Conservation (phyloP, 1,139 yeast genomes). For the Debaryomycetaceae sp. region DNA sequence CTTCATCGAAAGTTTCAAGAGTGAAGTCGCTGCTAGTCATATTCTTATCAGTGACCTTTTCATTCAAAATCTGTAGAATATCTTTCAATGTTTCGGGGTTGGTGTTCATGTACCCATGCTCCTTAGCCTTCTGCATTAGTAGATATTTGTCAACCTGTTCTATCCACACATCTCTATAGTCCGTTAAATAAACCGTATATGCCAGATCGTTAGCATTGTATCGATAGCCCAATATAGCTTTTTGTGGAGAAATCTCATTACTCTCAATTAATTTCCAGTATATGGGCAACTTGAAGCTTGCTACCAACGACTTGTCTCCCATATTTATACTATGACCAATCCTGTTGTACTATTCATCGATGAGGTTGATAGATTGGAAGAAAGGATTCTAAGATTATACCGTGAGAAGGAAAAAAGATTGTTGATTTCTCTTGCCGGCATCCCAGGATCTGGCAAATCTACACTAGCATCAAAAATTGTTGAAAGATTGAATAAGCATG, state of each 20-base stretch:
- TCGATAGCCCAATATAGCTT: conserved; percentile 12
- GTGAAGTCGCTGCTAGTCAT: background rate
- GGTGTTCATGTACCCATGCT: conserved; percentile 24
- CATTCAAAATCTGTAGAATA: conserved; percentile 8
- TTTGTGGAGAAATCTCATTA: conserved; percentile 1
- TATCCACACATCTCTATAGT: conserved; percentile 26
- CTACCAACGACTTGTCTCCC: background rate
- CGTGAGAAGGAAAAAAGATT: conserved; percentile 24
- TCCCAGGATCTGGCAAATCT: conserved; percentile 84
- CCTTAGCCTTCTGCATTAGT: conserved; percentile 15
- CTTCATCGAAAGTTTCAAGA: background rate
- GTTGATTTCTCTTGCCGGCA: conserved; percentile 61
- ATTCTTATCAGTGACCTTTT: background rate
- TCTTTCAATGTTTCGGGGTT: conserved; percentile 8
- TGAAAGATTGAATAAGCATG: conserved; percentile 12
- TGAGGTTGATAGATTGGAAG: conserved; percentile 7
- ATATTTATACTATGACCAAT: background rate
- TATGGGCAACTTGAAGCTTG: conserved; percentile 3
- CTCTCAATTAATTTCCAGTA: conserved; percentile 1
- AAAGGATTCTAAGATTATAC: conserved; percentile 6
- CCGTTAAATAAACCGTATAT: conserved; percentile 25
- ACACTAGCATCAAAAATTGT: conserved; percentile 48
- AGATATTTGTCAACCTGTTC: conserved; percentile 16
- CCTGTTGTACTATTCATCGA: background rate
- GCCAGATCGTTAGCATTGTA: conserved; percentile 5